Conservation (phyloP, 345 rosid genomes). For the Salix purpurea region DNA sequence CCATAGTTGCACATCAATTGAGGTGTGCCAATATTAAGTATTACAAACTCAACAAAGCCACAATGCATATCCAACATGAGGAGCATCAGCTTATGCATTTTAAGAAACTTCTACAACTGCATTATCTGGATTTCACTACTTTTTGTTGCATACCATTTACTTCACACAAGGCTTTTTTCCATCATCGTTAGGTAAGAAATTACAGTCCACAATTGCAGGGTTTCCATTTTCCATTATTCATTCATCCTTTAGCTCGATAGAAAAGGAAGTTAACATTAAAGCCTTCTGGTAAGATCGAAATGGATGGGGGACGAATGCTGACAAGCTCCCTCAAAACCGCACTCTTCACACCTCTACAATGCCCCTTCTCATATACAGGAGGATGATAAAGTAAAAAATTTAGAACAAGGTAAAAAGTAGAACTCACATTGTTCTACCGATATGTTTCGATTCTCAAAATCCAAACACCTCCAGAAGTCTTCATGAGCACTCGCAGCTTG, state of each 20-base stretch:
- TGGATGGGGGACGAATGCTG: neutral
- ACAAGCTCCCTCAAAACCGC: neutral
- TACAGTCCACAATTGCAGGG: neutral
- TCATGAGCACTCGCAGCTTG: conserved; percentile 90
- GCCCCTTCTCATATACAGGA: neutral
- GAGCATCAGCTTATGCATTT: neutral
- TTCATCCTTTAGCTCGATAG: neutral
- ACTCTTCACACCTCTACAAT: neutral
- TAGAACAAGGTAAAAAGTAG: neutral
- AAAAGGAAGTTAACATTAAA: neutral
- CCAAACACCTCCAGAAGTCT: conserved; percentile 91
- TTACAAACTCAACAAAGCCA: neutral
- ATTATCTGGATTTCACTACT: neutral
- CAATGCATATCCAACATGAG: neutral
- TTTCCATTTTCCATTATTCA: neutral
- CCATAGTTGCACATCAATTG: neutral
- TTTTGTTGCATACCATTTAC: neutral
- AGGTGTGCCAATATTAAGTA: neutral
- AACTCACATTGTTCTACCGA: conserved; percentile 83
- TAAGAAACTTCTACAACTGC: neutral
- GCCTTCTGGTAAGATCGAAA: neutral
- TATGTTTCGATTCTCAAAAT: conserved; percentile 72
- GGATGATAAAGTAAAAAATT: neutral
- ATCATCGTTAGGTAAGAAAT: neutral
- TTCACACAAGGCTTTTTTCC: neutral